Conservation (phyloP, 2,329 filamentous ascomycete genomes). For the Xylariales sp. region DNA sequence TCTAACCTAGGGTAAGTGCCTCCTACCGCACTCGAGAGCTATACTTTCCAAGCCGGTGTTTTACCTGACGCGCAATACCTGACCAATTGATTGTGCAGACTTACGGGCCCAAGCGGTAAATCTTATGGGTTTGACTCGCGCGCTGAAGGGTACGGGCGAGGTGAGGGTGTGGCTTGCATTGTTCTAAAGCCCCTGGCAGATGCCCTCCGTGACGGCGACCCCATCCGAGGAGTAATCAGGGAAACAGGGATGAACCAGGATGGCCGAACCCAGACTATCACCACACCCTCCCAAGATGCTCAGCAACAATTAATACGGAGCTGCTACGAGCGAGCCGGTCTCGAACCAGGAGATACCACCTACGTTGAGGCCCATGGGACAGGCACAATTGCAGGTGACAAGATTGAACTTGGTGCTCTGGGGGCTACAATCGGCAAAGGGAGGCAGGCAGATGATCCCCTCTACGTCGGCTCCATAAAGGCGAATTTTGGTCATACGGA, state of each 20-base stretch:
- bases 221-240: constrained; percentile 16
- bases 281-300: constrained; percentile 1
- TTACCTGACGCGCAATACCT: too few relatives aligned
- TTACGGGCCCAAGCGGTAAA: constrained; percentile 11
- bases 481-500: constrained; percentile 19
- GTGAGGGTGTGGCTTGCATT: constrained; percentile 38
- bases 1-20: constrained; percentile 5
- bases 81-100: neutral
- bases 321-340: constrained; percentile 7
- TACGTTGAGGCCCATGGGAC: constrained; percentile 12
- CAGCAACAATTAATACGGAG: constrained; percentile 4
- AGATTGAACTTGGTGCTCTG: constrained; percentile 4
- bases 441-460: neutral
- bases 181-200: constrained; percentile 38
- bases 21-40: neutral
- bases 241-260: constrained; percentile 12
- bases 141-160: constrained; percentile 43
- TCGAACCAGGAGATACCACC: constrained; percentile 5
- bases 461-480: constrained; percentile 16
- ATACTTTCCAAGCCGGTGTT: too few relatives aligned
- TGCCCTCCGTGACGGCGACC: constrained; percentile 37
- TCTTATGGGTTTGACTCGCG: constrained; percentile 27
- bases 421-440: constrained; percentile 1
- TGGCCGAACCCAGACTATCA: constrained; percentile 10
- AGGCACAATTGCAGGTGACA: constrained; percentile 7